Conservation (phyloP, 2,329 filamentous ascomycete species). For the Davidsoniella eucalypti region DNA sequence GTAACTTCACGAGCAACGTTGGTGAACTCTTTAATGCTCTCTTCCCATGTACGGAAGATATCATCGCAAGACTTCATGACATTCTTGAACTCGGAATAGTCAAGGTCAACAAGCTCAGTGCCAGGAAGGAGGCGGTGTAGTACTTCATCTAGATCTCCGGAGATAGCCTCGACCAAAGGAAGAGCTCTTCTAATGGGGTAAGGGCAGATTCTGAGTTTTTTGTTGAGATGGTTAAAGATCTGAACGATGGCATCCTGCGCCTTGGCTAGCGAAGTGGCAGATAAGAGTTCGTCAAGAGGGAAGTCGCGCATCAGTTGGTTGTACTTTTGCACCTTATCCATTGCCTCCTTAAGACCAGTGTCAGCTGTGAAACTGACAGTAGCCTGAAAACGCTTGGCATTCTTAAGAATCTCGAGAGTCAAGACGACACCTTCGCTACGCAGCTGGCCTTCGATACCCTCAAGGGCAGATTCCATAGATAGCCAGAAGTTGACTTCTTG, state of each 20-base stretch:
- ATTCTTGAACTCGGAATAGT: constrained; percentile 75
- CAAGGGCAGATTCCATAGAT: constrained; percentile 85
- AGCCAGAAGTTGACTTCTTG: constrained; percentile 99
- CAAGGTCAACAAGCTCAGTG: constrained; percentile 75
- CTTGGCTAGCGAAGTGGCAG: constrained; percentile 76
- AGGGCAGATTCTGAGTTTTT: constrained; percentile 89
- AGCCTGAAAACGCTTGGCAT: constrained; percentile 94
- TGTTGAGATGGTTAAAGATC: constrained; percentile 91
- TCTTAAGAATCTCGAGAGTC: constrained; percentile 86
- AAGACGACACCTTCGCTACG: constrained; percentile 75
- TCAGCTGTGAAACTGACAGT: constrained; percentile 94
- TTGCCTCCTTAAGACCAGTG: constrained; percentile 88
- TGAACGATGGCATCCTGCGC: constrained; percentile 74
- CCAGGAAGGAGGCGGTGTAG: constrained; percentile 77
- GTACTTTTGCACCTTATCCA: constrained; percentile 94
- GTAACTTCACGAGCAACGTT: constrained; percentile 94
- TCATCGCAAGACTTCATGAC: constrained; percentile 70
- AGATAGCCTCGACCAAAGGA: constrained; percentile 92
- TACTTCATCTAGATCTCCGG: constrained; percentile 73
- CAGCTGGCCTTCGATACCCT: constrained; percentile 80
- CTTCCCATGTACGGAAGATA: constrained; percentile 89
- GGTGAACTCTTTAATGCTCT: constrained; percentile 92
- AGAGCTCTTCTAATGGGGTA: constrained; percentile 87
- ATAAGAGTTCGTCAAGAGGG: constrained; percentile 82
- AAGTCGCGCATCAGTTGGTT: constrained; percentile 99